Percentiles rank a stretch among this genome's conserved stretches.
These are phyloP conservation scores for Trifolium dubium DNA, from an alignment of 306 rosid species.

Conservation along the genomic window DNA sequence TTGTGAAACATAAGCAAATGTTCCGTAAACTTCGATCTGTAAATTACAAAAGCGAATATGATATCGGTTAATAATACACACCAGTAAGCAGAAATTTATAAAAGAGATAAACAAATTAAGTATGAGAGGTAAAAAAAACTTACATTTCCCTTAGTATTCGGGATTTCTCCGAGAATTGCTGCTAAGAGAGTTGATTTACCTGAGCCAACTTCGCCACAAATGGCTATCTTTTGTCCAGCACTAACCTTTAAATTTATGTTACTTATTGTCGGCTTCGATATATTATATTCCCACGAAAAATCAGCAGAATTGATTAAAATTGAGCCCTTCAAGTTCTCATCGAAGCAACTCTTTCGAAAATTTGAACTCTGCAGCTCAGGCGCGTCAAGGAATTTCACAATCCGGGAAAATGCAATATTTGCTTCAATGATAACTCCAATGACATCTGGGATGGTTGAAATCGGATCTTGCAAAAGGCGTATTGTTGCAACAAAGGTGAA, in stretches of 20 bases:
- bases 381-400: conserved; percentile 62
- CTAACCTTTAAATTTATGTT: background rate
- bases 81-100: background rate
- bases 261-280: conserved; percentile 37
- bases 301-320: conserved; percentile 51
- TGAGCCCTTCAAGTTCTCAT: conserved; percentile 40
- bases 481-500: conserved; percentile 76
- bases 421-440: conserved; percentile 71
- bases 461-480: conserved; percentile 74
- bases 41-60: background rate
- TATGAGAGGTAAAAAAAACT: background rate
- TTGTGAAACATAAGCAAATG: background rate
- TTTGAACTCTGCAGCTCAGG: conserved; percentile 57
- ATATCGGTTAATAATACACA: background rate
- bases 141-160: background rate
- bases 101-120: too few relatives aligned
- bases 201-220: background rate
- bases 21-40: conserved; percentile 44
- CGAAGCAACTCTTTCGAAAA: conserved; percentile 23
- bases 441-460: conserved; percentile 60
- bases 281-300: conserved; percentile 68
- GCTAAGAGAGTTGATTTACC: background rate
- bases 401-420: conserved; percentile 61
- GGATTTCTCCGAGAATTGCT: background rate
- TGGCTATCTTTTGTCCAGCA: background rate